These are phyloP conservation scores for Luzula sylvatica DNA, from an alignment of 176 grass and related monocot species.

Conservation along the genomic window DNA sequence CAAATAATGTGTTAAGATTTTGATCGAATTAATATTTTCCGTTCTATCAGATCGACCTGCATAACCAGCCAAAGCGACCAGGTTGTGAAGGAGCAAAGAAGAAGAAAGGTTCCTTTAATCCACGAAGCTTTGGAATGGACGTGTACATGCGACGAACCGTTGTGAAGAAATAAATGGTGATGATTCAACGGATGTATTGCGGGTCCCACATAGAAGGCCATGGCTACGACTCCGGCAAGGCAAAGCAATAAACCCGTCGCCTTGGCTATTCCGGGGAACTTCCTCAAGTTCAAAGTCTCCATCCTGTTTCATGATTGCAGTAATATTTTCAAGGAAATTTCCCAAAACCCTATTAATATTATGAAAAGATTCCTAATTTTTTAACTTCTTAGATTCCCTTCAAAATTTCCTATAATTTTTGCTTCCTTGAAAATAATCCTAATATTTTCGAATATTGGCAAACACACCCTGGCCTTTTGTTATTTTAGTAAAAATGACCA, in stretches of 20 bases:
- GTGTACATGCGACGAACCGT: neutral
- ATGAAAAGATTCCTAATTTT: too few relatives aligned
- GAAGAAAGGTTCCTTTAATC: slow-evolving; percentile 48
- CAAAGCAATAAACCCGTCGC: slow-evolving; percentile 13
- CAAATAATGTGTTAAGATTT: too few relatives aligned
- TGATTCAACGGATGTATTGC: slow-evolving; percentile 16
- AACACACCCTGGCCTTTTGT: too few relatives aligned
- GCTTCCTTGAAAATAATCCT: too few relatives aligned
- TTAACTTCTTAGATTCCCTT: too few relatives aligned
- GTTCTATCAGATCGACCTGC: too few relatives aligned
- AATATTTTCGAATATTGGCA: too few relatives aligned
- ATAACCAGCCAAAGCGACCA: slow-evolving; percentile 54
- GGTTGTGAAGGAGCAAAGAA: slow-evolving; percentile 25
- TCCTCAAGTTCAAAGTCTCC: slow-evolving; percentile 19
- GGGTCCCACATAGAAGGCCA: slow-evolving; percentile 35
- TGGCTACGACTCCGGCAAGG: slow-evolving; percentile 19
- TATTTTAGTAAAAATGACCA: too few relatives aligned
- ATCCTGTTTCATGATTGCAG: slow-evolving; percentile 7
- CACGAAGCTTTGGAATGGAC: slow-evolving; percentile 16
- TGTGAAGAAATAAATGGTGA: slow-evolving; percentile 3
- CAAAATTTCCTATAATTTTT: too few relatives aligned
- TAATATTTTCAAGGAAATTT: too few relatives aligned
- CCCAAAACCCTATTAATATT: too few relatives aligned
- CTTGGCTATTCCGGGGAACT: slow-evolving; percentile 29
- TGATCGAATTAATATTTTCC: too few relatives aligned